phyloP scores from a whole-genome alignment of 1,284 basidiomycete genomes.

The Heterobasidion parviporum region DNA sequence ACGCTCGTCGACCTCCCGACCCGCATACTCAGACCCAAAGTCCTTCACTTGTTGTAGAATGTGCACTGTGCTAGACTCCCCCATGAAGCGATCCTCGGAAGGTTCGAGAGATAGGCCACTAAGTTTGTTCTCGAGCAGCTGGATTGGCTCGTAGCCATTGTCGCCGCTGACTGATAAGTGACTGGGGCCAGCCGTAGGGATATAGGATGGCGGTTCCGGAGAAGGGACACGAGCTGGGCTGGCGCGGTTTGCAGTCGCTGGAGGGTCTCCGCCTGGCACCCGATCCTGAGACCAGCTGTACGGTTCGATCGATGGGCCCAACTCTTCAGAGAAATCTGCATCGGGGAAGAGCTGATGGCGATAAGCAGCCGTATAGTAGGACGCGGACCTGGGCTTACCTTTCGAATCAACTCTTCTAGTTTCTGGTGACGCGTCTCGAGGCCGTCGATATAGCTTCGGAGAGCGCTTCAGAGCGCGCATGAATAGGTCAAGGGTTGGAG shows the following conservation, averaged over 20 bases:
- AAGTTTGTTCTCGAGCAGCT: conserved; percentile 19
- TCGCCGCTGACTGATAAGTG: conserved; percentile 1
- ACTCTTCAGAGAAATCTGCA: conserved; percentile 37
- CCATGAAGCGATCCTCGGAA: conserved; percentile 49
- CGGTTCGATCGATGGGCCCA: conserved; percentile 39
- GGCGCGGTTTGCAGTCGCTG: neutral
- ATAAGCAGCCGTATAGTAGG: neutral
- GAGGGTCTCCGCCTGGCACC: neutral
- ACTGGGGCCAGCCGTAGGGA: neutral
- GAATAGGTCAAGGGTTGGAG: neutral
- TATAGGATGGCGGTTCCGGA: neutral
- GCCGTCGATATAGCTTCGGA: conserved; percentile 57
- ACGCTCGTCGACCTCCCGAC: conserved; percentile 9
- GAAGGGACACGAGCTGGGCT: neutral
- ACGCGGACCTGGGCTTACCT: conserved; percentile 29
- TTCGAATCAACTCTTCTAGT: conserved; percentile 59
- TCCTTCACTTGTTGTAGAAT: conserved; percentile 60
- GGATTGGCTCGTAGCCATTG: conserved; percentile 2
- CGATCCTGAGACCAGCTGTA: conserved; percentile 31
- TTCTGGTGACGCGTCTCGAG: conserved; percentile 66
- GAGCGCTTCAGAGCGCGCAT: neutral
- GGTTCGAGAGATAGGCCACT: conserved; percentile 25
- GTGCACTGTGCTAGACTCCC: conserved; percentile 63
- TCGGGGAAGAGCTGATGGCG: conserved; percentile 36
- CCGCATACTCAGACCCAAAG: conserved; percentile 51